Evolutionary conservation across 2,329 filamentous ascomycete species (phyloP), one percentile per base, ranked within the genome.

Genomic region (Neoarthrinium moseri): DNA sequence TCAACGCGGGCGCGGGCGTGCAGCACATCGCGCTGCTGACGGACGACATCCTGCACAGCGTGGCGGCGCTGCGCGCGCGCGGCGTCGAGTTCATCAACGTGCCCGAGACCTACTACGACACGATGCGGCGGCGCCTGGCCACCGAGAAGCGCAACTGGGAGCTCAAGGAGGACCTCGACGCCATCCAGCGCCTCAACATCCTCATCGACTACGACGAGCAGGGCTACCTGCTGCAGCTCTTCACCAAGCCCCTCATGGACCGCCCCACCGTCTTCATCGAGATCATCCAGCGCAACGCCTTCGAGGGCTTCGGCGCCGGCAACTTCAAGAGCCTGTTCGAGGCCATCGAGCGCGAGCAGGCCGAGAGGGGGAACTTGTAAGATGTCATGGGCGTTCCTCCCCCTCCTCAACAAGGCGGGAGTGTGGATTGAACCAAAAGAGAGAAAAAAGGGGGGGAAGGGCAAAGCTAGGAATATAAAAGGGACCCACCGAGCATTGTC

Each of bases 251-350:
- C 53, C 68, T 96, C 55, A 89, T 96, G 86, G 91, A 96, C 68
- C 84, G 92, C 11, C 92, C 92, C 20, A 96, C 92, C 4, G 91
- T 96, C 22, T 96, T 96, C 64, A 83, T 96, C 52, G 92, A 96
- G 78, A 95, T 96, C 58, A 96, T 96, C 58, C 91, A 96, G 74
- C 75, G 91, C 47, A 86, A 95, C 58, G 84, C 90, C 53, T 96
- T 96, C 65, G 84, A 87, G 24, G 92, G 92, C 0, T 96, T 96
- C 57, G 91, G 92, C 4, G 92, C 91, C 0, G 92, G 92, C 1
- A 97, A 96, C 68, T 96, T 96, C 73, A 96, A 91, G 81, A 91
- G 86, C 50, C 61, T 96, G 57, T 96, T 96, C 60, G 91, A 96
- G 75, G 91, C 92, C 3, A 95, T 96, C 65, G 92, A 96, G 77